Percentiles rank a stretch among this genome's conserved stretches.
These are phyloP conservation scores for Musa acuminata DNA, from an alignment of 176 grass and related monocot species.

Conservation along the genomic window DNA sequence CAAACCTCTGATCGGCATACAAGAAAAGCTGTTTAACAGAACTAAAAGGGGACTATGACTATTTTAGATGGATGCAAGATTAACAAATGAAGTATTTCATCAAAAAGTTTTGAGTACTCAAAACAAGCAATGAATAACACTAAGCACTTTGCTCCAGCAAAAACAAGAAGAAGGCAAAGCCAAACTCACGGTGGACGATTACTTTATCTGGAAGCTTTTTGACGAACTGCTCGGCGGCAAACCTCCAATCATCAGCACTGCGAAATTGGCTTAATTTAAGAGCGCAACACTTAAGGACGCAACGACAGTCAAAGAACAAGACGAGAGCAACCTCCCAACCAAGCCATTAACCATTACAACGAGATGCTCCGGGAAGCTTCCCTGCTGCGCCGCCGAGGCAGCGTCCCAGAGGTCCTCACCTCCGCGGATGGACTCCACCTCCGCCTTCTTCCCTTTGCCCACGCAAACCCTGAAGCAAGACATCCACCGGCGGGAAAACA, in stretches of 20 bases:
- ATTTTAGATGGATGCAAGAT: too few species aligned
- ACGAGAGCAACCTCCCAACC: constrained; percentile 69
- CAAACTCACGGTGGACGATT: constrained; percentile 67
- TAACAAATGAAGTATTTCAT: too few species aligned
- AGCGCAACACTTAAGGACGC: too few species aligned
- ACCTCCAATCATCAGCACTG: constrained; percentile 72
- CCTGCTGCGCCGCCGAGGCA: constrained; percentile 36
- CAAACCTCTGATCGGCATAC: background rate
- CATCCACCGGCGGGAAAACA: constrained; percentile 24
- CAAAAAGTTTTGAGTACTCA: too few species aligned
- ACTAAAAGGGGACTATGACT: too few species aligned
- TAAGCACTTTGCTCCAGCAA: too few species aligned
- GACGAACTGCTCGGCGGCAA: constrained; percentile 73
- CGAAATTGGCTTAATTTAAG: background rate
- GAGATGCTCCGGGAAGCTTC: constrained; percentile 70
- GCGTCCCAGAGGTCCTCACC: constrained; percentile 81
- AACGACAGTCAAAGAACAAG: background rate
- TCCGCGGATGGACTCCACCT: constrained; percentile 54
- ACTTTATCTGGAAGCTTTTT: constrained; percentile 76
- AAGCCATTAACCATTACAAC: constrained; percentile 98
- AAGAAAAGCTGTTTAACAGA: background rate
- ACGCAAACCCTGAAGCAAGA: constrained; percentile 41
- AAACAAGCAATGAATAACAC: too few species aligned
- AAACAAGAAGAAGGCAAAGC: too few species aligned
- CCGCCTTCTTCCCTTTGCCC: constrained; percentile 41